Evolutionary conservation across 2,329 filamentous ascomycete species (phyloP), one percentile per base, ranked within the genome.

Genomic region (Leptographium wingfieldii): DNA sequence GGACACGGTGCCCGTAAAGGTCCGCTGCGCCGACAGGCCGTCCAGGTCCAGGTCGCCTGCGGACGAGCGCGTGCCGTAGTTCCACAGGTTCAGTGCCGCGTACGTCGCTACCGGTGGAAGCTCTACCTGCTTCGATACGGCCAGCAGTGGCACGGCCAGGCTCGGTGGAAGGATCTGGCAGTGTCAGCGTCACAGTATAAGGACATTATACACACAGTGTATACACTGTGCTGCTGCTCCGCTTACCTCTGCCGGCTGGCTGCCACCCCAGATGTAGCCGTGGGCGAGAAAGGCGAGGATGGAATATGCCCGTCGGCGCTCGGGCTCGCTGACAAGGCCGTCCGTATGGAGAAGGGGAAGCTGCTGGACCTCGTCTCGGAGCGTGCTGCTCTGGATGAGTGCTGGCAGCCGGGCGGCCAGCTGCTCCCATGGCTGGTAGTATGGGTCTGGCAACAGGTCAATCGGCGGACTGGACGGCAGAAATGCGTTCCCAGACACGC

Each of bases 21-120:
- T 95, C 68, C 87, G 81, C 11, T 92, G 78, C 0, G 85, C 86
- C 25, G 80, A 77, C 12, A 96, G 76, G 57, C 87, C 84, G 61
- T 89, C 81, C 11, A 92, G 75, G 60, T 35, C 22, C 22, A 22
- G 22, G 22, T 83, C 76, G 64, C 85, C 81, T 33, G 87, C 35
- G 1, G 14, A 16, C 14, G 51, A 31, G 1, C 66, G 53, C 2
- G 71, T 69, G 63, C 81, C 79, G 73, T 88, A 96, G 73, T 97
- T 97, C 92, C 92, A 97, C 14, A 97, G 78, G 66, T 88, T 91
- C 40, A 92, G 77, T 0, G 82, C 88, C 1, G 92, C 88, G 68
- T 96, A 97, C 12, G 92, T 95, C n/a, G 91, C 88, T 0, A 95
- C 89, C 1, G 91, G 87, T 1, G 91, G 92, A 1, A 96, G 78